phyloP scores from a whole-genome alignment of 495 filamentous ascomycete species.

The Neurospora terricola region DNA sequence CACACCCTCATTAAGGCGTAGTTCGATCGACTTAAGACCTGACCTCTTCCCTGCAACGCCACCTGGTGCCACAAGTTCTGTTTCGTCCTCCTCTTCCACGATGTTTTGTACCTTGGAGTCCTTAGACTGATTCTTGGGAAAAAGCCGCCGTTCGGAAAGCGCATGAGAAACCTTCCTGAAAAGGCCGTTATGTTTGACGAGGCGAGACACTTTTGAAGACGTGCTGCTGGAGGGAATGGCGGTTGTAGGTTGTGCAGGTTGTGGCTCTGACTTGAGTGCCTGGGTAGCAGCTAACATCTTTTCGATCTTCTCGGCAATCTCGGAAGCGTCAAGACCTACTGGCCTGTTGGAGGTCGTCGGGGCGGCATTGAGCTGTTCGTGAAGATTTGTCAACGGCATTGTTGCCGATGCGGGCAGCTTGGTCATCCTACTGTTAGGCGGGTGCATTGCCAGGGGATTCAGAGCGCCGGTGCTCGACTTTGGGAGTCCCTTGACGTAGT shows the following conservation, averaged over 20 bases:
- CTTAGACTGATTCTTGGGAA: background rate
- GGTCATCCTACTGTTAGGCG: background rate
- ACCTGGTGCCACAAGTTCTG: background rate
- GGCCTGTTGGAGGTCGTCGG: background rate
- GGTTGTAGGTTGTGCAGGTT: background rate
- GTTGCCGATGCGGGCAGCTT: constrained; percentile 4
- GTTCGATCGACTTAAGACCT: constrained; percentile 7
- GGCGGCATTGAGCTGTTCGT: background rate
- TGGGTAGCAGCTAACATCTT: constrained; percentile 21
- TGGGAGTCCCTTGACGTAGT: background rate
- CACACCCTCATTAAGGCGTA: constrained; percentile 18
- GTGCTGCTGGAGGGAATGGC: background rate
- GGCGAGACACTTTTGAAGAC: constrained; percentile 1
- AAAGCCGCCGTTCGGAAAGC: background rate
- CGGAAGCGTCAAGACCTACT: background rate
- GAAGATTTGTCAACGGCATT: constrained; percentile 3
- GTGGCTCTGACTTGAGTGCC: background rate
- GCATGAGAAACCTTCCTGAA: background rate
- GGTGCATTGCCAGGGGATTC: constrained; percentile 10
- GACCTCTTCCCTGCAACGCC: background rate
- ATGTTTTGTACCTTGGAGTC: background rate
- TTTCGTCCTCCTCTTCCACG: background rate
- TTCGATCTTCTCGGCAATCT: constrained; percentile 17
- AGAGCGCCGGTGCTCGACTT: constrained; percentile 3
- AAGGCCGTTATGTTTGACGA: background rate